Base-by-base conservation (phyloP, 1,284 basidiomycete species). In the Cryptococcus sp. region DNA sequence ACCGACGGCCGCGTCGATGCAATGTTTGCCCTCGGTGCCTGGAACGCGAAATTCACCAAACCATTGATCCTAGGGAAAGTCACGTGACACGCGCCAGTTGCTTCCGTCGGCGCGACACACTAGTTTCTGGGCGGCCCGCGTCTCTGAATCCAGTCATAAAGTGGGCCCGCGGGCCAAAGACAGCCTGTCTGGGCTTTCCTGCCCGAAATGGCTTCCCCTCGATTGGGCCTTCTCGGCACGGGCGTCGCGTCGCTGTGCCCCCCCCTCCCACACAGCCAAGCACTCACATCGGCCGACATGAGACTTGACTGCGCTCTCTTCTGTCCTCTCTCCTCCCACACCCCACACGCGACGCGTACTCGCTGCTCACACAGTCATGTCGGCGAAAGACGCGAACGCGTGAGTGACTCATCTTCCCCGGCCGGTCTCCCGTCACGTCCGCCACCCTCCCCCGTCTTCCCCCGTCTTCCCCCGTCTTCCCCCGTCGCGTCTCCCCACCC, bases 351-450 rank as follows among this genome's bases (percentile, higher is more conserved):
- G 20, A 44, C 42, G 9, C 42, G 18, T 44, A 5, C 42, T 4
- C 40, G n/a, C n/a, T 9, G 9, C 28, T 33, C 28, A 33, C 4
- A 33, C 28, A 4, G 28, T 33, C 4, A 33, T 33, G 15, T 46
- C 57, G 13, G 21, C 52, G 20, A 60, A 66, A 55, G 61, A 65
- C 50, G 50, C 50, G 18, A 64, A 62, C 45, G 46, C 50, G 62
- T 64, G 47, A 61, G 64, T 59, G 28, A 16, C 23, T n/a, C 43
- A 18, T 20, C n/a, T 24, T 51, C 37, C 8, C n/a, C 6, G 4
- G n/a, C 21, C 42, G 23, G 35, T 49, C 43, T 11, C 21, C 24
- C 37, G 40, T 23, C 16, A 45, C 24, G 42, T 39, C 18, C 21
- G 5, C 44, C 40, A 18, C n/a, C 42, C 4, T 23, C 23, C 15